Conservation (phyloP, 169 alveolate genomes). For the Cryptosporidium ryanae region DNA sequence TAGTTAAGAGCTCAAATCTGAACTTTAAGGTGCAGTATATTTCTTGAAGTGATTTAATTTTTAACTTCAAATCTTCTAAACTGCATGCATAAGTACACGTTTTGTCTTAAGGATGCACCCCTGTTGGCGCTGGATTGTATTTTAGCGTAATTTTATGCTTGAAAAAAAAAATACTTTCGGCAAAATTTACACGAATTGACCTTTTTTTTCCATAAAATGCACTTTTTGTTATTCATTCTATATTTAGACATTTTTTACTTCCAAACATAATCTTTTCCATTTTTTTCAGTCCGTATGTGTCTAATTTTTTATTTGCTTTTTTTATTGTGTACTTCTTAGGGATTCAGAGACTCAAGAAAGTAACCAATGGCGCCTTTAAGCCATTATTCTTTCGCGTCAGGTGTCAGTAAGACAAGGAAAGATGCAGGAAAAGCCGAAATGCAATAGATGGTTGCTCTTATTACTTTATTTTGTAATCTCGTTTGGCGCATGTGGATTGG, state of each 20-base stretch:
- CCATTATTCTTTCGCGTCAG: slow-evolving; percentile 24
- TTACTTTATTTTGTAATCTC: slow-evolving; percentile 44
- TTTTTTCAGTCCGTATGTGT: slow-evolving; percentile 1
- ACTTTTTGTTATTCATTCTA: too few species aligned
- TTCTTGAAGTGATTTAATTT: slow-evolving; percentile 18
- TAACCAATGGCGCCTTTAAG: slow-evolving; percentile 38
- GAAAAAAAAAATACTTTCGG: background rate
- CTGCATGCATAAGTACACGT: slow-evolving; percentile 75
- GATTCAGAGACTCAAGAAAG: slow-evolving; percentile 8
- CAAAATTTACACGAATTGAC: background rate
- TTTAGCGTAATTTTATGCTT: background rate
- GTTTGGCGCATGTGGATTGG: slow-evolving; percentile 68
- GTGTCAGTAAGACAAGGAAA: slow-evolving; percentile 9
- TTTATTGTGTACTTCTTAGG: background rate
- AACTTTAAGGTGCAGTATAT: slow-evolving; percentile 51
- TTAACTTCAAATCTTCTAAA: slow-evolving; percentile 31
- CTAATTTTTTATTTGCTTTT: background rate
- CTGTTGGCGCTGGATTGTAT: slow-evolving; percentile 43
- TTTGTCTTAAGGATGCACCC: slow-evolving; percentile 73
- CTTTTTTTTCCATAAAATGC: too few species aligned
- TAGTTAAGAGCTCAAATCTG: slow-evolving; percentile 26
- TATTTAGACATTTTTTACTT: background rate
- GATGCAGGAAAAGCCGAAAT: slow-evolving; percentile 44
- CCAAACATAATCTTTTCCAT: background rate
- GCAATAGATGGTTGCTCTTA: slow-evolving; percentile 70